Evolutionary conservation across 2,329 filamentous ascomycete species (phyloP).

Genomic region (Mariannaea sp.): DNA sequence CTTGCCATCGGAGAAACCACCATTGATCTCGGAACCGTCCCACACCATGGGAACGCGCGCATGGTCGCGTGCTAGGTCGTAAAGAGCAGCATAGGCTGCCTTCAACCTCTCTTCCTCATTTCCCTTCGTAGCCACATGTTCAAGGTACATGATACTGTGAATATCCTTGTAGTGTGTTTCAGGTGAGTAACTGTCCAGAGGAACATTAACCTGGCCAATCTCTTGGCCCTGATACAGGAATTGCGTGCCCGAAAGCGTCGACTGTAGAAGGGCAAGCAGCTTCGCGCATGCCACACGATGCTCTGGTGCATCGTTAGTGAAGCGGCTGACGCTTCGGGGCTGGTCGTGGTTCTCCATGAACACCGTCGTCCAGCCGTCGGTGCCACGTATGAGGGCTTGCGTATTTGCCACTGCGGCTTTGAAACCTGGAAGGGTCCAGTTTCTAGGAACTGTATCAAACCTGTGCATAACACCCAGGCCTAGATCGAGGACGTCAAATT

Average conservation of each 20-base stretch:
- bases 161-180: slow-evolving; percentile 58
- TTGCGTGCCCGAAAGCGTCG: slow-evolving; percentile 60
- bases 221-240: slow-evolving; percentile 73
- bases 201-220: slow-evolving; percentile 66
- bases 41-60: slow-evolving; percentile 41
- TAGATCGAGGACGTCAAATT: slow-evolving; percentile 67
- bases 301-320: slow-evolving; percentile 53
- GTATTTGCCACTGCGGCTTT: slow-evolving; percentile 54
- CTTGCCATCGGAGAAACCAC: slow-evolving; percentile 41
- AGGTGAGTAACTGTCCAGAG: slow-evolving; percentile 59
- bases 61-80: slow-evolving; percentile 34
- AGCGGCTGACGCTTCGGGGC: slow-evolving; percentile 60
- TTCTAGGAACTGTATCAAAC: slow-evolving; percentile 53
- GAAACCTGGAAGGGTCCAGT: slow-evolving; percentile 53
- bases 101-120: slow-evolving; percentile 41
- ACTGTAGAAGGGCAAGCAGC: slow-evolving; percentile 60
- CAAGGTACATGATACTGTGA: slow-evolving; percentile 51
- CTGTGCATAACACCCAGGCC: slow-evolving; percentile 56
- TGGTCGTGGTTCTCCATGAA: slow-evolving; percentile 72
- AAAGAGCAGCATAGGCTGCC: slow-evolving; percentile 38
- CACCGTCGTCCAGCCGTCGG: slow-evolving; percentile 65
- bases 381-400: slow-evolving; percentile 56
- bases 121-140: slow-evolving; percentile 40
- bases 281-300: slow-evolving; percentile 57
- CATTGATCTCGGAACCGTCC: slow-evolving; percentile 61